Evolutionary conservation across 345 rosid genomes (phyloP).

Genomic region (Pistacia integerrima): DNA sequence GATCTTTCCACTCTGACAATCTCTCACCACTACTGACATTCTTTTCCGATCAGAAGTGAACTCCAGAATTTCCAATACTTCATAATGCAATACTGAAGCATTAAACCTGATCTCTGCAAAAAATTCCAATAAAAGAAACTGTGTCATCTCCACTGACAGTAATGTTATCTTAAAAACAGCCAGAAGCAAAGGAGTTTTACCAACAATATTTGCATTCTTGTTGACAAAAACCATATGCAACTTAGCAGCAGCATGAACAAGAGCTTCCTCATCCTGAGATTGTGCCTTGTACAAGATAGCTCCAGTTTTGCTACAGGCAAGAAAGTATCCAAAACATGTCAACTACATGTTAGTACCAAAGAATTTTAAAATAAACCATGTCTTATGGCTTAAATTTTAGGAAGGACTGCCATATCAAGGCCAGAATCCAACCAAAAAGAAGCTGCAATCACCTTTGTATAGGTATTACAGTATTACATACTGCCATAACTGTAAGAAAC

Average conservation of each 20-base stretch:
- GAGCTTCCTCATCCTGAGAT: conserved; percentile 99
- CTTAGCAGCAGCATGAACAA: conserved; percentile 89
- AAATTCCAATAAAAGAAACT: conserved; percentile 25
- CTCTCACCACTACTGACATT: conserved; percentile 92
- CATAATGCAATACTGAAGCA: conserved; percentile 58
- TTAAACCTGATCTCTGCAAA: conserved; percentile 77
- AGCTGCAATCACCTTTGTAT: conserved; percentile 57
- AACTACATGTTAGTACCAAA: conserved; percentile 5
- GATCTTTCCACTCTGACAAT: conserved; percentile 72
- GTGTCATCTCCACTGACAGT: conserved; percentile 12
- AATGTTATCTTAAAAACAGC: conserved; percentile 18
- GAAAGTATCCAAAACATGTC: conserved; percentile 7
- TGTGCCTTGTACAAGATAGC: conserved; percentile 81
- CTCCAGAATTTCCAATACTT: conserved; percentile 84
- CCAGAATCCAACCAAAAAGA: conserved; percentile 11
- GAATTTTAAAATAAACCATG: not conserved
- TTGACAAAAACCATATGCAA: conserved; percentile 75
- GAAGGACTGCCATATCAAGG: conserved; percentile 8
- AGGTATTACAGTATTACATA: conserved; percentile 93
- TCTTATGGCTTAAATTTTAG: not conserved
- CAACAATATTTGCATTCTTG: conserved; percentile 73
- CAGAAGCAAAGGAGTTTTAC: conserved; percentile 48
- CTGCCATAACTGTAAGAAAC: conserved; percentile 92
- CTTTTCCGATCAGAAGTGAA: conserved; percentile 97
- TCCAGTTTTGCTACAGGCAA: conserved; percentile 76